Base-by-base conservation (phyloP, 192 early-diverging fungal genomes). In the Spinellus fusiger region DNA sequence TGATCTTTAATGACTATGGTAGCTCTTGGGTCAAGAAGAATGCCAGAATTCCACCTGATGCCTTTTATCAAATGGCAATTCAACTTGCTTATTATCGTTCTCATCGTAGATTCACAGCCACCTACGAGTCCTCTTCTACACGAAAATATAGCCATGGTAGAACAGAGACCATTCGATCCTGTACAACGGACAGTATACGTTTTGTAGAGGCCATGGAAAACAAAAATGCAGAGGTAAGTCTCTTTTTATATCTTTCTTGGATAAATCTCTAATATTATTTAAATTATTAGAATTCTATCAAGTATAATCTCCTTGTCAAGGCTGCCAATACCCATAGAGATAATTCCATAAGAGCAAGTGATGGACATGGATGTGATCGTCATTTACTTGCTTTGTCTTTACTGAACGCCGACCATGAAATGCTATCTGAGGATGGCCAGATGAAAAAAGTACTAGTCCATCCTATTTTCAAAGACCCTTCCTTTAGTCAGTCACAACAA, bases 61-160 rank as follows among this genome's bases (percentile, higher is more conserved):
- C 92, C 5, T 93, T 80, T 71, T 76, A 86, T 26, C 94, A 96
- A 75, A 90, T 96, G 82, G 82, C 79, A 0, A 61, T 96, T 28
- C 94, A 96, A 69, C 76, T 94, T 5, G 86, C 87, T 0, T 96
- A 86, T 70, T 91, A 82, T 74, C 85, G 87, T 59, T 55, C 88
- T 16, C 88, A 92, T 54, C 68, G 76, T 12, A 59, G 69, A 15
- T 68, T 80, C 49, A 80, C 85, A 7, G 71, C 89, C 1, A 89
- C 89, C 2, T 96, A 96, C 65, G 94, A 96, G 69, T 89, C 94
- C 15, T 89, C 84, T 6, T 82, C 82, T 40, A 94, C 91, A 3
- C 80, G 94, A 22, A 73, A 86, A 56, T 96, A 82, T 70, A 60
- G 84, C 48, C 86, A 86, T 55, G 94, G 94, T 18, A 80, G 94